Conservation (phyloP, 345 rosid species). For the Noccaea bulbosa region DNA sequence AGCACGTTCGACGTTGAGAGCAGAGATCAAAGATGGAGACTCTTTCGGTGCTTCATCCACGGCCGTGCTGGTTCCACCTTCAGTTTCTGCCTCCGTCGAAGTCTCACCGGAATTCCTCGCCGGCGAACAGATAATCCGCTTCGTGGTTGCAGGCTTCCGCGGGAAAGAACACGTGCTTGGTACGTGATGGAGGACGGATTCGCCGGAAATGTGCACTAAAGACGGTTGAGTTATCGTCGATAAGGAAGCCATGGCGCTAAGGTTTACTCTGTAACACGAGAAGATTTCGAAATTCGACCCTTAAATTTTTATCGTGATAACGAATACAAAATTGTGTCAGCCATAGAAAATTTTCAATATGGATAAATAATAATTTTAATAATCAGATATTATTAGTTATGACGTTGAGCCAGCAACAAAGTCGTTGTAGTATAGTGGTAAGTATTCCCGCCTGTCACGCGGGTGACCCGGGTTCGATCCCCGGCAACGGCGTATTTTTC, state of each 20-base stretch:
- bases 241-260: constrained; percentile 40
- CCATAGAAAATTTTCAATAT: constrained; percentile 22
- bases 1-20: constrained; percentile 83
- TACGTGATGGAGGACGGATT: constrained; percentile 24
- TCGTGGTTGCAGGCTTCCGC: constrained; percentile 20
- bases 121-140: constrained; percentile 32
- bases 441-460: constrained; percentile 95
- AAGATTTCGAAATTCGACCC: background rate
- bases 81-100: constrained; percentile 43
- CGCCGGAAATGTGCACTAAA: constrained; percentile 24
- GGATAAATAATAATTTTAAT: background rate
- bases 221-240: constrained; percentile 39
- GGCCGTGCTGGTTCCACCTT: constrained; percentile 53
- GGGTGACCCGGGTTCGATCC: constrained; percentile 96
- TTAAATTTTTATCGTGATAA: background rate
- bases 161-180: constrained; percentile 45
- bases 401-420: background rate
- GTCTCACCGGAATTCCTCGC: constrained; percentile 48
- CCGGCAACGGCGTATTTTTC: constrained; percentile 72
- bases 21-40: constrained; percentile 65
- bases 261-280: background rate
- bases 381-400: too few relatives aligned
- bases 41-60: constrained; percentile 58
- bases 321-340: constrained; percentile 17
- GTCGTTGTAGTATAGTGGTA: constrained; percentile 96